Evolutionary conservation across 2,329 filamentous ascomycete genomes (phyloP).

Genomic region (Venturiaceae sp.): DNA sequence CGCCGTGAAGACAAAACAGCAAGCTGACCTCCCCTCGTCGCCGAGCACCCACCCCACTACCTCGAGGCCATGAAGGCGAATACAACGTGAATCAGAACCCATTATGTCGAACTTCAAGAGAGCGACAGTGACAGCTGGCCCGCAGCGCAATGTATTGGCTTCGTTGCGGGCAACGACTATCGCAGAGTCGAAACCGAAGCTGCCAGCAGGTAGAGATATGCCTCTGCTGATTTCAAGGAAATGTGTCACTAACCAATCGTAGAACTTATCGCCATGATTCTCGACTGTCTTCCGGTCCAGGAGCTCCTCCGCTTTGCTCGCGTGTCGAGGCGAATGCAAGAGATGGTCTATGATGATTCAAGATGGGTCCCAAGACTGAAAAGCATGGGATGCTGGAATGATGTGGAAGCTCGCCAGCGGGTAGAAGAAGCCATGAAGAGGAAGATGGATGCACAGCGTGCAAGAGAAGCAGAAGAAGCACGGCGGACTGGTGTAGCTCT

Average conservation of each 20-base stretch:
- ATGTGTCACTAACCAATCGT: neutral
- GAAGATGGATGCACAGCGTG: conserved; percentile 46
- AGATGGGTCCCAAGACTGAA: conserved; percentile 84
- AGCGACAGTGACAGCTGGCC: conserved; percentile 19
- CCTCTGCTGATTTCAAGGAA: neutral
- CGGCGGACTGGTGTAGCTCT: conserved; percentile 22
- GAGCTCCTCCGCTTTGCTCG: conserved; percentile 82
- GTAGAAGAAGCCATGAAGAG: conserved; percentile 60
- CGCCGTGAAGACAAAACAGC: neutral
- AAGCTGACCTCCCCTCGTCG: neutral
- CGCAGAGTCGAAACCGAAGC: conserved; percentile 63
- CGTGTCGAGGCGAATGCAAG: conserved; percentile 75
- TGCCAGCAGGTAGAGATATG: conserved; percentile 63
- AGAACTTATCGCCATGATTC: conserved; percentile 82
- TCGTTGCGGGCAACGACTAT: conserved; percentile 75
- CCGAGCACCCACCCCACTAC: neutral
- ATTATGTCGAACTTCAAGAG: conserved; percentile 42
- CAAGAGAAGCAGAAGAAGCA: conserved; percentile 26
- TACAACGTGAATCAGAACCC: neutral
- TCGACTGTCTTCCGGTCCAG: conserved; percentile 78
- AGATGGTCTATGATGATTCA: conserved; percentile 98
- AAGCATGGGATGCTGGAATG: conserved; percentile 87
- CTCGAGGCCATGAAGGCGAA: neutral
- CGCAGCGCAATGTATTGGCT: conserved; percentile 46
- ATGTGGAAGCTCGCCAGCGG: conserved; percentile 68